phyloP scores from a whole-genome alignment of 116 monocot species.

The Phalaenopsis hybrid region DNA sequence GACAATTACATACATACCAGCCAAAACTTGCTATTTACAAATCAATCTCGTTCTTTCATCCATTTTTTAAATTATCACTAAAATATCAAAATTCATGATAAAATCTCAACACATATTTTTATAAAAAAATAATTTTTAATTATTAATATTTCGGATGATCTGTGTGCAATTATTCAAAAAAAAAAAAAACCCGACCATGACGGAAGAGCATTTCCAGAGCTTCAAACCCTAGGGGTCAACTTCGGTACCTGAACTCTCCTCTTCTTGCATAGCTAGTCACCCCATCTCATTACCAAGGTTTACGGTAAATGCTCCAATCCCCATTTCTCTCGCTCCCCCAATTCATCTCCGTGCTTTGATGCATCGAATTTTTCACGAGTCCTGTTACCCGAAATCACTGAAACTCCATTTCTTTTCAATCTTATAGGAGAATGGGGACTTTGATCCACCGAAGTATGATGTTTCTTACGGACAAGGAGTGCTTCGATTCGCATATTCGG shows the following conservation, averaged over 20 bases:
- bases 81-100: too few relatives aligned
- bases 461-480: neutral
- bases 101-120: too few relatives aligned
- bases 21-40: too few relatives aligned
- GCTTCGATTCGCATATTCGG: neutral
- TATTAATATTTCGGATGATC: too few relatives aligned
- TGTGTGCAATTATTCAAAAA: too few relatives aligned
- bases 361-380: neutral
- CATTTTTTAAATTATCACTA: too few relatives aligned
- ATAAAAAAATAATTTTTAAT: too few relatives aligned
- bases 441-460: neutral
- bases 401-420: neutral
- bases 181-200: too few relatives aligned
- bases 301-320: neutral
- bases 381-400: neutral
- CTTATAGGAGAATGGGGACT: neutral
- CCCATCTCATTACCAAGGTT: neutral
- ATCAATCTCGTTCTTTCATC: too few relatives aligned
- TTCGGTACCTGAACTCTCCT: neutral
- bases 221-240: neutral
- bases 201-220: too few relatives aligned
- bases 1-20: too few relatives aligned
- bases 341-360: neutral
- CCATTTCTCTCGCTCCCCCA: neutral
- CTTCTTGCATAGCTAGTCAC: neutral